These are phyloP conservation scores for Salix koriyanagi DNA, from an alignment of 345 rosid genomes.

Conservation along the genomic window DNA sequence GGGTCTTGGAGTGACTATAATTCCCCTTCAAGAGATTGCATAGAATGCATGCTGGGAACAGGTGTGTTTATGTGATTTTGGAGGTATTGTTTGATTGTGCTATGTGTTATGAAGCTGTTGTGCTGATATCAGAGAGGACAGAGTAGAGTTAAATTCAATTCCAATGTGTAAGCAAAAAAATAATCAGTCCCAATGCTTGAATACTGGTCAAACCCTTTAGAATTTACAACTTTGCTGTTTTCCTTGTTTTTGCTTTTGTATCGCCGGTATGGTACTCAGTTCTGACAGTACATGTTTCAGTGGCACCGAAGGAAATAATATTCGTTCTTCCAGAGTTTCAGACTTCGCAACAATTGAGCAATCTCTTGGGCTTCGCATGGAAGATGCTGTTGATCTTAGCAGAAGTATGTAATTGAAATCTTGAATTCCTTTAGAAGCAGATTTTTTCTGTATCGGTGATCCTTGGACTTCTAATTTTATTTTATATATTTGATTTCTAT, in stretches of 20 bases:
- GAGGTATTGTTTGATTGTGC: background rate
- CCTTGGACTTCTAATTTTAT: background rate
- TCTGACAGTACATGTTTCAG: conserved; percentile 34
- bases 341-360: conserved; percentile 46
- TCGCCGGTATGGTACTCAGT: conserved; percentile 12
- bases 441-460: background rate
- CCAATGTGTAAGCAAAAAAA: background rate
- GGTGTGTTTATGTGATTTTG: background rate
- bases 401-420: conserved; percentile 36
- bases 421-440: background rate
- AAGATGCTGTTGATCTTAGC: conserved; percentile 50
- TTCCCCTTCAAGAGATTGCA: background rate
- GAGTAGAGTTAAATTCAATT: background rate
- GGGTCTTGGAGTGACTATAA: background rate
- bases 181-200: too few relatives aligned
- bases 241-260: background rate
- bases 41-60: background rate
- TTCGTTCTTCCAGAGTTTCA: conserved; percentile 40
- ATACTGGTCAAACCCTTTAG: too few relatives aligned
- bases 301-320: conserved; percentile 36
- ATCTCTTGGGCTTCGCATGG: conserved; percentile 46
- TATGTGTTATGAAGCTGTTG: background rate
- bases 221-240: background rate
- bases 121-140: background rate
- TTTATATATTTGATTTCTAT: background rate